phyloP scores from a whole-genome alignment of 345 rosid species.

The Euphorbia lathyris region DNA sequence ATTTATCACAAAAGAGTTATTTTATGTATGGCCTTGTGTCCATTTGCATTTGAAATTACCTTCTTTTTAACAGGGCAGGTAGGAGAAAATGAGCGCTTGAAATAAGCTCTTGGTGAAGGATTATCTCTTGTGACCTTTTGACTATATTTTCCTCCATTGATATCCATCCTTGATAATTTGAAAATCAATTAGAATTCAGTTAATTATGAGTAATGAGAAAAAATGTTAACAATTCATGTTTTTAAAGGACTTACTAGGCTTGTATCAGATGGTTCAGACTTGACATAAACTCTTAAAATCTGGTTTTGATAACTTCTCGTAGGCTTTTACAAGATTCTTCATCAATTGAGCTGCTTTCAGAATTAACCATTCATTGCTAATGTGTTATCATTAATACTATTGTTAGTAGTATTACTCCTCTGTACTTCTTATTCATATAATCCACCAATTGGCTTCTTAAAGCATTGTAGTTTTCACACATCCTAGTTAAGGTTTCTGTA shows the following conservation, averaged over 20 bases:
- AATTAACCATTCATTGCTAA: slow-evolving; percentile 40
- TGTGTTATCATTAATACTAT: slow-evolving; percentile 33
- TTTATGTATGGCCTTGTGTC: no score
- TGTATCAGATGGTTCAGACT: slow-evolving; percentile 71
- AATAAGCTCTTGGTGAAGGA: slow-evolving; percentile 97
- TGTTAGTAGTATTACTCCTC: slow-evolving; percentile 24
- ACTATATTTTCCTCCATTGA: slow-evolving; percentile 99
- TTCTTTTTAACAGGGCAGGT: slow-evolving; percentile 95
- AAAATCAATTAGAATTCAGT: neutral
- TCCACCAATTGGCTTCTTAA: slow-evolving; percentile 59
- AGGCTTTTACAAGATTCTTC: slow-evolving; percentile 76
- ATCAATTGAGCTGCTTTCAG: slow-evolving; percentile 91
- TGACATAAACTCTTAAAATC: slow-evolving; percentile 50
- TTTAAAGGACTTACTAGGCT: slow-evolving; percentile 55
- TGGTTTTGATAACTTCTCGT: slow-evolving; percentile 63
- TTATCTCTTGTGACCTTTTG: slow-evolving; percentile 99
- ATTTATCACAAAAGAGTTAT: no score
- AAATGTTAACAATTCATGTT: neutral
- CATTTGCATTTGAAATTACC: slow-evolving; percentile 33
- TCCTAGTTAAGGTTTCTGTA: slow-evolving; percentile 66
- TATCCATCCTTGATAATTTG: slow-evolving; percentile 95
- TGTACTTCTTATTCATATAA: slow-evolving; percentile 55
- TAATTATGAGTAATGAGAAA: neutral
- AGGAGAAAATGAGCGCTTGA: slow-evolving; percentile 95
- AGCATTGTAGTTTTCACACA: slow-evolving; percentile 77